These are phyloP conservation scores for Talaromyces verruculosus DNA, from an alignment of 2,329 filamentous ascomycete genomes.

Conservation along the genomic window DNA sequence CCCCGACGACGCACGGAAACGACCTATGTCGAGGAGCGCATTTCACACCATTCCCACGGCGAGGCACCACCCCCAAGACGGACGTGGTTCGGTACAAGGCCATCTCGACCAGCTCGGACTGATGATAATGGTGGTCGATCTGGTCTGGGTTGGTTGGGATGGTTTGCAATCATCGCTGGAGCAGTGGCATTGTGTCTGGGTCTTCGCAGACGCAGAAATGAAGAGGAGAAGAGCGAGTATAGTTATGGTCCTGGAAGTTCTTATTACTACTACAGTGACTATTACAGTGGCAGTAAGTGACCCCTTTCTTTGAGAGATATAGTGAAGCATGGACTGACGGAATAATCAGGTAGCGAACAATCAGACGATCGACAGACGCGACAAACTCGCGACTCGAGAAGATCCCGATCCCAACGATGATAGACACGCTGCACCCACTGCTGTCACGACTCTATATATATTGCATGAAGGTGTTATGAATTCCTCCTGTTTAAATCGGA, in stretches of 20 bases:
- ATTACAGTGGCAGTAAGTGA: slow-evolving; percentile 44
- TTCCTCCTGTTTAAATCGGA: not conserved
- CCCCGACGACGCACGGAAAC: slow-evolving; percentile 40
- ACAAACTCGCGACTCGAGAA: slow-evolving; percentile 34
- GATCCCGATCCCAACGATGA: slow-evolving; percentile 14
- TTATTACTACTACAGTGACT: slow-evolving; percentile 44
- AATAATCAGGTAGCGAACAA: slow-evolving; percentile 43
- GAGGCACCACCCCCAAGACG: slow-evolving; percentile 30
- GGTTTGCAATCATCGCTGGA: slow-evolving; percentile 45
- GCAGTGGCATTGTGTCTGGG: slow-evolving; percentile 49
- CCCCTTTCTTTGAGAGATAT: not conserved
- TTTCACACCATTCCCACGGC: slow-evolving; percentile 37
- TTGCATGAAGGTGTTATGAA: slow-evolving; percentile 15
- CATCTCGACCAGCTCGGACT: slow-evolving; percentile 33
- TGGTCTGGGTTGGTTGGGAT: slow-evolving; percentile 41
- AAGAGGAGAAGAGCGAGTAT: slow-evolving; percentile 42
- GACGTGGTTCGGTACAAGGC: slow-evolving; percentile 46
- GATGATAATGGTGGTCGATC: slow-evolving; percentile 39
- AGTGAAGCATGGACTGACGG: slow-evolving; percentile 22
- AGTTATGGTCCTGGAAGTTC: slow-evolving; percentile 35
- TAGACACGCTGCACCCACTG: not conserved
- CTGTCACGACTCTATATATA: not conserved
- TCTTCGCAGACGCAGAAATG: slow-evolving; percentile 42
- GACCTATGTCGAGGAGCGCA: slow-evolving; percentile 42
- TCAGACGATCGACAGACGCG: slow-evolving; percentile 36